Conservation (phyloP, 2,329 filamentous ascomycete genomes). For the Cadophora sp. region DNA sequence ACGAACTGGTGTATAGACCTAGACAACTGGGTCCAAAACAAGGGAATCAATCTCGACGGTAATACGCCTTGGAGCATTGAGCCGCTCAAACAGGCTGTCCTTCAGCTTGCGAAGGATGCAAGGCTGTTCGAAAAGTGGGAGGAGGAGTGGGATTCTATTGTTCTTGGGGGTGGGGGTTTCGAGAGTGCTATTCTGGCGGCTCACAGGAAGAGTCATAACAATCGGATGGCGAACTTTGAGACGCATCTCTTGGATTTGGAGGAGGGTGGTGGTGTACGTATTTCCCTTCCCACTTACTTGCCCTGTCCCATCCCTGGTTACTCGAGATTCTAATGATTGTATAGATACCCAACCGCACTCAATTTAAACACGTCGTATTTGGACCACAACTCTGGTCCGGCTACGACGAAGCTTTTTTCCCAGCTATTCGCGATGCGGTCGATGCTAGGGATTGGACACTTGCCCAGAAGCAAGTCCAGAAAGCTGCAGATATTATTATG, state of each 20-base stretch:
- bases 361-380: constrained; percentile 94
- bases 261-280: constrained; percentile 74
- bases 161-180: constrained; percentile 75
- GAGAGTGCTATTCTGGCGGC: constrained; percentile 74
- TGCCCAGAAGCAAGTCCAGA: constrained; percentile 72
- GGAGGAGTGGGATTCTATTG: constrained; percentile 73
- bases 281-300: constrained; percentile 40
- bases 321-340: constrained; percentile 23
- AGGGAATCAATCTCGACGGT: constrained; percentile 59
- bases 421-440: constrained; percentile 83
- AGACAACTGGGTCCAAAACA: constrained; percentile 66
- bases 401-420: constrained; percentile 74
- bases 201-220: constrained; percentile 78
- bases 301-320: neutral
- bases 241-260: constrained; percentile 81
- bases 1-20: constrained; percentile 71
- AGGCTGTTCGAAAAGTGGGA: constrained; percentile 78
- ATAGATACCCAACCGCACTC: constrained; percentile 82
- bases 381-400: constrained; percentile 81
- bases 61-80: constrained; percentile 48
- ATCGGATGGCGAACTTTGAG: constrained; percentile 81
- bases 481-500: constrained; percentile 72
- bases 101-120: constrained; percentile 64
- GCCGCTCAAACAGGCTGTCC: constrained; percentile 67
- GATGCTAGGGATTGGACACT: constrained; percentile 72